Evolutionary conservation across 2,329 filamentous ascomycete genomes (phyloP), one percentile per base, ranked within the genome.

Genomic region (Microcyclospora pomicola): DNA sequence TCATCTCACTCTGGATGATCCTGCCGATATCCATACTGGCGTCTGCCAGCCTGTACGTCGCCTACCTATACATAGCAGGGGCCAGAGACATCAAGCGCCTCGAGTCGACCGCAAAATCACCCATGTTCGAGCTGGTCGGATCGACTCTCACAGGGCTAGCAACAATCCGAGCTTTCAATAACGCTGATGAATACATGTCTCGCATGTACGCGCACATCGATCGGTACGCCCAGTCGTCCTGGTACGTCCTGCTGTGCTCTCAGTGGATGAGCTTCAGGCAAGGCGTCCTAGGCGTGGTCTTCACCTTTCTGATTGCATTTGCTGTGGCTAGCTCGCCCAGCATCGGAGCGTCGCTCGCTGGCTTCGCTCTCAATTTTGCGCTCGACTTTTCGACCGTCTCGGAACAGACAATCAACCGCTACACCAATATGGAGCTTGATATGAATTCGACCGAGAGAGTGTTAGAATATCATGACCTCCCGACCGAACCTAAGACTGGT

Each of bases 121-220:
- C 30, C 12, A n/a, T 31, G 12, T 31, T n/a, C 14, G 12, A 31
- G 30, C 30, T n/a, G 5, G 12, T 31, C 14, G 30, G 30, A 31
- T n/a, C 12, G 30, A 31, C 30, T n/a, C 12, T 31, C 14, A n/a
- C 30, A 5, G 30, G 30, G 9, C 9, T n/a, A n/a, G 30, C 14
- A n/a, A 31, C 12, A 4, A 31, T 31, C 14, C 30, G 30, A n/a
- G 30, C 30, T 9, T 31, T 15, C 14, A 83, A 86, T 19, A 86
- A 92, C 49, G 83, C 92, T 58, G 72, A 82, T 39, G 77, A 86
- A 14, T 95, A 94, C 57, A 72, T 83, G 15, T 86, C 94, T 54
- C 94, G 30, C 30, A 15, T 31, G 14, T 31, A 15, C 12, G 14
- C 12, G 30, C 30, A 31, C 14, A 15, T 31, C 14, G 12, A 31